Evolutionary conservation across 345 rosid genomes (phyloP), one percentile per base, ranked within the genome.

Genomic region (Euphorbia lathyris): DNA sequence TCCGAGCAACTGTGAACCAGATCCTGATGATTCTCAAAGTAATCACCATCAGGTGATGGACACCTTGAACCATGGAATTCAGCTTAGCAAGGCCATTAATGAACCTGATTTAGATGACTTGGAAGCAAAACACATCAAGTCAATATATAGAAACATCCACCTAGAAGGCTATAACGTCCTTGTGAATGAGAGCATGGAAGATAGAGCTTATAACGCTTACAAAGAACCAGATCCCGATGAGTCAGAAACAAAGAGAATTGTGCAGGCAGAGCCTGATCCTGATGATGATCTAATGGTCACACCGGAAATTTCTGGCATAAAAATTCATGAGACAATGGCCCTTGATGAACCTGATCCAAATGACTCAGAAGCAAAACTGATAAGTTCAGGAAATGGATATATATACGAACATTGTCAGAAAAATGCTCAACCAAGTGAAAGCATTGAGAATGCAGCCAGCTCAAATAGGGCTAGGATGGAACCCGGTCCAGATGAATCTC

Each of bases 101-200:
- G 96, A 86, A 70, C 93, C 87, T 70, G 88, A 86, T 84, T 92
- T 88, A 1, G 91, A 84, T 75, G 91, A 89, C 64, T 62, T 9
- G 34, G 83, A 81, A 72, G 70, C 64, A 50, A 38, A 17, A 22
- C 22, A 22, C 64, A 70, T 64, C 42, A 67, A 53, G 25, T 27
- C 22, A 20, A 70, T 67, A 70, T 58, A 34, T 71, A 70, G 47
- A 45, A 74, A 48, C 57, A 75, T 63, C 55, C 66, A 12, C 23
- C 63, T 60, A 74, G 34, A 76, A 45, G 69, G 70, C 72, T 70
- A 55, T 38, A 32, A 69, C 56, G 58, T 65, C 27, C 27, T 68
- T 63, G 27, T 50, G 47, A 68, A 59, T 27, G 61, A 72, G 70
- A 76, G 63, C 58, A 27, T 23, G 68, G 68, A 48, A 63, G 72